These are phyloP conservation scores for Golovinomyces cichoracearum DNA, from an alignment of 2,329 filamentous ascomycete species.

Conservation along the genomic window DNA sequence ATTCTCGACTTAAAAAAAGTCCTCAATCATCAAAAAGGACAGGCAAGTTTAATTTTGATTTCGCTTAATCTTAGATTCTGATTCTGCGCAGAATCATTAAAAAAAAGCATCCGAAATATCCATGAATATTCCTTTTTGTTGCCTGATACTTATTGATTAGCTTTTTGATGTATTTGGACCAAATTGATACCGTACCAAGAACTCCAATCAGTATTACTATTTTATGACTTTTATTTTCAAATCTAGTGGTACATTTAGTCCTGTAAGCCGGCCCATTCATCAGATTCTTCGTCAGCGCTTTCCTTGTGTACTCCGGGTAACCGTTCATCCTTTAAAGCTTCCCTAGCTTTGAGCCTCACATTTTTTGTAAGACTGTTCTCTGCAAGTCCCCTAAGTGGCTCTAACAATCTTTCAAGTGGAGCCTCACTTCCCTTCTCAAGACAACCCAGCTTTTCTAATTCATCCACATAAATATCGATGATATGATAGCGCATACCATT, in stretches of 20 bases:
- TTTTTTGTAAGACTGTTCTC: slow-evolving; percentile 38
- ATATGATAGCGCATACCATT: slow-evolving; percentile 70
- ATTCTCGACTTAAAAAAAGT: too few relatives aligned
- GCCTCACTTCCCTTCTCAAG: slow-evolving; percentile 18
- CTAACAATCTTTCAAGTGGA: slow-evolving; percentile 18
- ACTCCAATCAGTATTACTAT: too few relatives aligned
- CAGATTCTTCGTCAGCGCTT: slow-evolving; percentile 16
- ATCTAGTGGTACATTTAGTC: slow-evolving; percentile 7
- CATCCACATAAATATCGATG: slow-evolving; percentile 76
- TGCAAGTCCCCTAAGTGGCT: slow-evolving; percentile 20
- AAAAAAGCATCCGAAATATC: too few relatives aligned
- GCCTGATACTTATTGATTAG: too few relatives aligned
- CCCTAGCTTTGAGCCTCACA: slow-evolving; percentile 41
- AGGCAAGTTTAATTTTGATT: too few relatives aligned
- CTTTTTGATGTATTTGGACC: too few relatives aligned
- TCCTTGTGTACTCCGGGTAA: slow-evolving; percentile 33
- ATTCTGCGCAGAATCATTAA: too few relatives aligned
- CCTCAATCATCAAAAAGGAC: too few relatives aligned
- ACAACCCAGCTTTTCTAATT: slow-evolving; percentile 46
- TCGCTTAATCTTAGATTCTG: too few relatives aligned
- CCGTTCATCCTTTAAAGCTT: slow-evolving; percentile 48
- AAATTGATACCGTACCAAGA: too few relatives aligned
- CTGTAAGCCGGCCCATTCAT: slow-evolving; percentile 16
- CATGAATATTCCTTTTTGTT: too few relatives aligned
- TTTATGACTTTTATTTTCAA: neutral